These are phyloP conservation scores for Phytophthora fragariaefolia DNA, from an alignment of 352 stramenopile species.

Conservation along the genomic window DNA sequence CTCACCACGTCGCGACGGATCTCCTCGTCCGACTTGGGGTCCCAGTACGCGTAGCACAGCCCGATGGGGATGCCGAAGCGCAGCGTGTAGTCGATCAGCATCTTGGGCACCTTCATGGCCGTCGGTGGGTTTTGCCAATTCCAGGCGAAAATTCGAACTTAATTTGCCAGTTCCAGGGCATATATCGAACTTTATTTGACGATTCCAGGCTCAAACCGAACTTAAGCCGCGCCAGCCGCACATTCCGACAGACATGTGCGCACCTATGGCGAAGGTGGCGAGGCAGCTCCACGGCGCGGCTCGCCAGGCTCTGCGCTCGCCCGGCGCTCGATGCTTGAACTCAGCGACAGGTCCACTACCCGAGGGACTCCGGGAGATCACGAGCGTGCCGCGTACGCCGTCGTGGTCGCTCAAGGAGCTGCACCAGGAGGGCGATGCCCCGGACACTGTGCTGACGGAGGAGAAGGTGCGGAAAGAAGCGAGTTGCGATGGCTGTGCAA, in stretches of 20 bases:
- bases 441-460: constrained; percentile 62
- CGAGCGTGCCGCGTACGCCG: constrained; percentile 62
- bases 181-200: constrained; percentile 8
- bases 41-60: constrained; percentile 72
- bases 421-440: constrained; percentile 63
- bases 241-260: constrained; percentile 19
- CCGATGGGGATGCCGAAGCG: constrained; percentile 79
- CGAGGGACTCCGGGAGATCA: constrained; percentile 69
- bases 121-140: not conserved
- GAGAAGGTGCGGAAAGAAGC: constrained; percentile 46
- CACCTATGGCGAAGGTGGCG: constrained; percentile 15
- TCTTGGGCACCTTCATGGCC: constrained; percentile 83
- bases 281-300: constrained; percentile 29
- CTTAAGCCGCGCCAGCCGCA: constrained; percentile 7
- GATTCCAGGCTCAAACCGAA: constrained; percentile 5
- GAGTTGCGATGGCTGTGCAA: not conserved
- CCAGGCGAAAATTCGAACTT: constrained; percentile 8
- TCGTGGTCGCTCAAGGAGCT: constrained; percentile 87
- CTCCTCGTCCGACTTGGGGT: constrained; percentile 75
- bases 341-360: constrained; percentile 35
- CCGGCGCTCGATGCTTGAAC: constrained; percentile 20
- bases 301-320: constrained; percentile 4
- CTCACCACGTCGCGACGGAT: constrained; percentile 81
- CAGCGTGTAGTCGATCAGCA: constrained; percentile 80
- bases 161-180: not conserved